Evolutionary conservation across 495 filamentous ascomycete genomes (phyloP).

Genomic region (Talaromyces liani): DNA sequence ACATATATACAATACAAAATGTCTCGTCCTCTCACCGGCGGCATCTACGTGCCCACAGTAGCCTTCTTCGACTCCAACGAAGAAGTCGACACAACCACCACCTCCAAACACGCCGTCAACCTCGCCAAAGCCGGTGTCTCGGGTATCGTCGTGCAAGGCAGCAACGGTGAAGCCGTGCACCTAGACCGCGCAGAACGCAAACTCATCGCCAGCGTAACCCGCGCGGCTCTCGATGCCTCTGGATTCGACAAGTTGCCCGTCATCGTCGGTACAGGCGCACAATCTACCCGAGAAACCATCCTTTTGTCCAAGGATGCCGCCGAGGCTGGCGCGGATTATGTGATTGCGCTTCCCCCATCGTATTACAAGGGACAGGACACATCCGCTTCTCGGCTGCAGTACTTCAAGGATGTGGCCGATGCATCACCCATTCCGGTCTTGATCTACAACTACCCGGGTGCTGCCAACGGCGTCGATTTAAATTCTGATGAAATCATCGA

Average conservation of each 20-base stretch:
- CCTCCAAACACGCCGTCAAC: conserved; percentile 68
- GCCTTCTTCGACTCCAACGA: conserved; percentile 59
- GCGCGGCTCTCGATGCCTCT: conserved; percentile 62
- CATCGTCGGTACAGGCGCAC: conserved; percentile 77
- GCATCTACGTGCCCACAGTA: conserved; percentile 63
- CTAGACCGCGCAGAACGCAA: conserved; percentile 64
- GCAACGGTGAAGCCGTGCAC: conserved; percentile 85
- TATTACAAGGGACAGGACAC: conserved; percentile 69
- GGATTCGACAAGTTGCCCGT: conserved; percentile 64
- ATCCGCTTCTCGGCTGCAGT: conserved; percentile 52
- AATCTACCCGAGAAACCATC: conserved; percentile 82
- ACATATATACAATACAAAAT: background rate
- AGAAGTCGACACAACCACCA: conserved; percentile 59
- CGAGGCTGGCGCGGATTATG: conserved; percentile 72
- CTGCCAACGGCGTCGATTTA: conserved; percentile 73
- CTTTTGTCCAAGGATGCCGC: conserved; percentile 70
- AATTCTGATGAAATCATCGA: conserved; percentile 70
- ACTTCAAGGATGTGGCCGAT: conserved; percentile 72
- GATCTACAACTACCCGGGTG: conserved; percentile 91
- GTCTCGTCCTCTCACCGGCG: conserved; percentile 29
- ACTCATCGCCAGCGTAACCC: conserved; percentile 64
- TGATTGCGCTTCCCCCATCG: conserved; percentile 74
- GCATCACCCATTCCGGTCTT: conserved; percentile 79
- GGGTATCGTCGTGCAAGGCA: conserved; percentile 79
- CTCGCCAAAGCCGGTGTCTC: conserved; percentile 75